phyloP scores from a whole-genome alignment of 2,329 filamentous ascomycete species.

The Dothideomycetidae sp. region DNA sequence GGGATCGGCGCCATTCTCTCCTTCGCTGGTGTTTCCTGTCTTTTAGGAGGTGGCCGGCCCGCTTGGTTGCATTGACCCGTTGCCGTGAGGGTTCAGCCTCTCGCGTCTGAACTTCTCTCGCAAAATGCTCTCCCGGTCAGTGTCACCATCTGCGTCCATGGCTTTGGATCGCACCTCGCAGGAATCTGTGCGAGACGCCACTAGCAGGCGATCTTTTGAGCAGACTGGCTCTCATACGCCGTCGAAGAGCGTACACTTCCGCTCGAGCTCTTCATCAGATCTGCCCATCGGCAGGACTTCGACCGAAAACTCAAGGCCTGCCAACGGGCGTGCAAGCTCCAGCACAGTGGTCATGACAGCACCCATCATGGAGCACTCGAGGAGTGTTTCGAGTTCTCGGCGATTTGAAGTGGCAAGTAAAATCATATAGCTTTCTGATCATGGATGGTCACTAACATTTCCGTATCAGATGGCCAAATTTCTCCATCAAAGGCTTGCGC shows the following conservation, averaged over 20 bases:
- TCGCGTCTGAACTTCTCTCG: too few species aligned
- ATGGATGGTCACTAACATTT: background rate
- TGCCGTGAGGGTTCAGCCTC: too few species aligned
- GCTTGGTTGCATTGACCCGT: too few species aligned
- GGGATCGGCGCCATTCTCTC: too few species aligned
- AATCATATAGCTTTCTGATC: background rate
- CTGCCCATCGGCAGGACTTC: background rate
- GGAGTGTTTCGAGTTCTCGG: constrained; percentile 6
- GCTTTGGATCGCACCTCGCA: constrained; percentile 4
- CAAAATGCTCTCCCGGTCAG: background rate
- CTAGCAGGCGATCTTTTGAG: background rate
- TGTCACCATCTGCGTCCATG: background rate
- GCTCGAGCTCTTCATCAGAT: background rate
- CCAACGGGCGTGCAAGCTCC: constrained; percentile 1
- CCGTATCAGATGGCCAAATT: constrained; percentile 8
- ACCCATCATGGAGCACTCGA: constrained; percentile 7
- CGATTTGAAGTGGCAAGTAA: constrained; percentile 9
- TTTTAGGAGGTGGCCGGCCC: too few species aligned
- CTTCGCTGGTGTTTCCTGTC: too few species aligned
- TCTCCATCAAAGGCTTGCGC: constrained; percentile 5
- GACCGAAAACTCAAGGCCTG: background rate
- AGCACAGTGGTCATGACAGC: constrained; percentile 5
- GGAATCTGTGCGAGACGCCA: constrained; percentile 3
- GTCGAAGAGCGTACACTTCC: background rate
- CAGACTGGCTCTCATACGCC: background rate